Conservation (phyloP, 2,329 filamentous ascomycete species). For the Penicillium sp. region DNA sequence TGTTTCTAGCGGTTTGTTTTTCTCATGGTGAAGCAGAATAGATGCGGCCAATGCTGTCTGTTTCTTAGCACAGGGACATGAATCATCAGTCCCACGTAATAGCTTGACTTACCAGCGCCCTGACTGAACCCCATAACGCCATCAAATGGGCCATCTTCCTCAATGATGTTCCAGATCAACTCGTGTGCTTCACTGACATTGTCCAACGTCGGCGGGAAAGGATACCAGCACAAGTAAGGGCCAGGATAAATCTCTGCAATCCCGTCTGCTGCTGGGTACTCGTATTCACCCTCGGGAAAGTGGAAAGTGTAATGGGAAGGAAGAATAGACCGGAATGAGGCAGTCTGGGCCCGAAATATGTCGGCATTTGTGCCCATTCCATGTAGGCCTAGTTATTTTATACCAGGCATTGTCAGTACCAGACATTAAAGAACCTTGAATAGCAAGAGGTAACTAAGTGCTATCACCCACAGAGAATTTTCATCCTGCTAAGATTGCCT, state of each 20-base stretch:
- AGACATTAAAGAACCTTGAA: neutral
- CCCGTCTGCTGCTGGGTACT: neutral
- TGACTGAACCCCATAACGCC: slow-evolving; percentile 80
- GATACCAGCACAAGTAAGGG: slow-evolving; percentile 7
- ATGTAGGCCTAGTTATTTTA: neutral
- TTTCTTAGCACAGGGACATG: neutral
- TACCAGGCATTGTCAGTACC: neutral
- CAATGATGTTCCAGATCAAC: neutral
- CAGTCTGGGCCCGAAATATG: neutral
- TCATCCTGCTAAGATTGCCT: neutral
- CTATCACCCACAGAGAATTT: neutral
- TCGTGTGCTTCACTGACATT: neutral
- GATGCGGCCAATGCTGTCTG: neutral
- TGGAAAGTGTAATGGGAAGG: slow-evolving; percentile 1
- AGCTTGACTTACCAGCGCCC: slow-evolving; percentile 52
- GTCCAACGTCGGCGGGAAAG: neutral
- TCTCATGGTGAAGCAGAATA: neutral
- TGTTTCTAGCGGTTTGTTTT: neutral
- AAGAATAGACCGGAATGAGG: neutral
- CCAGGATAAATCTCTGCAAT: slow-evolving; percentile 3
- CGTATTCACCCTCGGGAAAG: slow-evolving; percentile 2
- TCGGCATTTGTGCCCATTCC: neutral
- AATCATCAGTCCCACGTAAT: neutral
- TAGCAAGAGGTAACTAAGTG: neutral
- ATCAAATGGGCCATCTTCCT: slow-evolving; percentile 64